These are phyloP conservation scores for Beauveria rudraprayagi DNA, from an alignment of 2,329 filamentous ascomycete genomes.

Conservation along the genomic window DNA sequence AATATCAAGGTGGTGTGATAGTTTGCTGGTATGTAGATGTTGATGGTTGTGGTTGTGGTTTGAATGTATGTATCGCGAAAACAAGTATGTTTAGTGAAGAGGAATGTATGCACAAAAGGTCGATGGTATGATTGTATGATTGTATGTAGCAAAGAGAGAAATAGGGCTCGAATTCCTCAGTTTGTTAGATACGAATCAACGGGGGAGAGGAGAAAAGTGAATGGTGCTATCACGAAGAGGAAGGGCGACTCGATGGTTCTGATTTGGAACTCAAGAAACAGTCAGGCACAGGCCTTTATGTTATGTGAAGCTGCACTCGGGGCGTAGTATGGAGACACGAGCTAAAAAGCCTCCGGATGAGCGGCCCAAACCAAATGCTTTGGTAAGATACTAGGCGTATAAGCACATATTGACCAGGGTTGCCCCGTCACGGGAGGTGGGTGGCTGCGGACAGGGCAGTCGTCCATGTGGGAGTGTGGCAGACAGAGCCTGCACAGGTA, in stretches of 20 bases:
- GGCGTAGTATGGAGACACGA: not conserved
- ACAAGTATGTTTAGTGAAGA: slow-evolving; percentile 6
- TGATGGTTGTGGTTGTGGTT: not conserved
- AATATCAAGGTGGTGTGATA: not conserved
- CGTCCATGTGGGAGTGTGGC: slow-evolving; percentile 6
- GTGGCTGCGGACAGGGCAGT: not conserved
- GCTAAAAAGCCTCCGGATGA: slow-evolving; percentile 8
- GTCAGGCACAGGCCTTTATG: slow-evolving; percentile 7
- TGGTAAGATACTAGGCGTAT: slow-evolving; percentile 11
- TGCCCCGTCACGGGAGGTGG: not conserved
- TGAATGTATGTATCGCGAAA: not conserved
- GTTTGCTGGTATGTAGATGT: not conserved
- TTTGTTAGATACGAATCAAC: slow-evolving; percentile 8
- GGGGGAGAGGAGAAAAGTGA: not conserved
- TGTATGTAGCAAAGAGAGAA: slow-evolving; percentile 10
- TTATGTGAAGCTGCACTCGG: slow-evolving; percentile 1
- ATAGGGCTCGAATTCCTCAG: slow-evolving; percentile 11
- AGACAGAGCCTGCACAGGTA: not conserved
- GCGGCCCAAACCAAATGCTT: slow-evolving; percentile 12
- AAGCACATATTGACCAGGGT: slow-evolving; percentile 9
- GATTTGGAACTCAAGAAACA: not conserved
- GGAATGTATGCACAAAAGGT: slow-evolving; percentile 7
- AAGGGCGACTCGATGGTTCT: slow-evolving; percentile 8
- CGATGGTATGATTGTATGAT: slow-evolving; percentile 9
- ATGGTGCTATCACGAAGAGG: slow-evolving; percentile 3